phyloP scores from a whole-genome alignment of 1,284 basidiomycete genomes.

The Pseudozyma sp. region DNA sequence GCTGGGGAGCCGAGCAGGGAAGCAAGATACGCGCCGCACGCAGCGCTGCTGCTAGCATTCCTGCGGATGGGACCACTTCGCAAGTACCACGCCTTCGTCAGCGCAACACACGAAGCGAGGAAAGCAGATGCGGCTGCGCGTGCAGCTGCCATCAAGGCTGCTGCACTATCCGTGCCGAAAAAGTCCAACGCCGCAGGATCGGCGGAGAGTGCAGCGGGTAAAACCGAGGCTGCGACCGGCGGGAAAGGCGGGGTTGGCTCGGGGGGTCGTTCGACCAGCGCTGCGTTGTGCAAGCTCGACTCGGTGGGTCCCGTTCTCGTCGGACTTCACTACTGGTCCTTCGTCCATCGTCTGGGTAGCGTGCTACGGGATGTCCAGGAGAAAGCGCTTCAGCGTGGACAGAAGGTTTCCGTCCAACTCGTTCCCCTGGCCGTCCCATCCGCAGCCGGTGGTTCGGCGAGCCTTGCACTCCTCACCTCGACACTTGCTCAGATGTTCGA shows the following conservation, averaged over 20 bases:
- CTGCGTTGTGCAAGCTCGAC: constrained; percentile 14
- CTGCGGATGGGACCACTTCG: constrained; percentile 34
- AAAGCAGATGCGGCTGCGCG: constrained; percentile 15
- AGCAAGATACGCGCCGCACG: constrained; percentile 28
- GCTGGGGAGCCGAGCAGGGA: not conserved
- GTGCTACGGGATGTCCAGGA: constrained; percentile 9
- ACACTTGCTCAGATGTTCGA: constrained; percentile 11
- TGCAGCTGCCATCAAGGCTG: constrained; percentile 18
- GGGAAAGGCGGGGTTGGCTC: constrained; percentile 15
- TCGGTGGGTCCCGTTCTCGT: constrained; percentile 29
- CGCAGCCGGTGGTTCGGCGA: not conserved
- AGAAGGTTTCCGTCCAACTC: constrained; percentile 5
- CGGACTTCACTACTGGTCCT: constrained; percentile 44
- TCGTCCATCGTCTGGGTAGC: constrained; percentile 20
- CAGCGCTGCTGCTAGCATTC: constrained; percentile 28
- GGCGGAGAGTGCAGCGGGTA: not conserved
- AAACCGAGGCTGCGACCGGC: not conserved
- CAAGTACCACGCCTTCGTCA: constrained; percentile 26
- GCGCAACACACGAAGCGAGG: constrained; percentile 7
- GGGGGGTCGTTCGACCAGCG: constrained; percentile 16
- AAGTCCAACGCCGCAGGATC: constrained; percentile 5
- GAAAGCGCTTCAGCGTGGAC: not conserved
- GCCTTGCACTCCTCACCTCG: not conserved
- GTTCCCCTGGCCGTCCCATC: constrained; percentile 6
- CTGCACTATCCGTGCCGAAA: constrained; percentile 21